Evolutionary conservation across 768 basidiomycete species (phyloP), one percentile per base, ranked within the genome.

Genomic region (Infundibulicybe gibba): DNA sequence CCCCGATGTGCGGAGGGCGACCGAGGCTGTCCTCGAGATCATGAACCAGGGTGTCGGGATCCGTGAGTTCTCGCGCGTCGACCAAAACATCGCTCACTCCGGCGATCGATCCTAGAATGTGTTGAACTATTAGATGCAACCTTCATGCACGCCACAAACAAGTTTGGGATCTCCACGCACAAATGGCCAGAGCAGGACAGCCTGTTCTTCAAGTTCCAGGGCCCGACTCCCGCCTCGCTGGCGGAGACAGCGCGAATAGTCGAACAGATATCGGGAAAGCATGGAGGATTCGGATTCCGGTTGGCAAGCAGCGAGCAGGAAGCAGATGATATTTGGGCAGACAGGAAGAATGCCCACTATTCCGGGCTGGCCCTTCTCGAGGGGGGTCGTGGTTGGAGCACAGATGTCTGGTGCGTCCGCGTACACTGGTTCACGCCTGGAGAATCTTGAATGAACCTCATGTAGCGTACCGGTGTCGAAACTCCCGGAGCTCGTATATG

Each of bases 201-300:
- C 16, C 72, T 95, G 10, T 90, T 92, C 69, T 87, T 95, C 76
- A 91, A 93, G 62, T 82, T 95, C 61, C 88, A 91, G 55, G 88
- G 88, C 10, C 75, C 83, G 8, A 77, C 82, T 1, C 66, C 70
- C 1, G 66, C 73, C 2, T 75, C 82, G 3, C 65, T 90, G n/a
- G 60, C 68, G 2, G 85, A 87, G 52, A 81, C 83, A 0, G 79
- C 83, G 0, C 65, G 68, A 5, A 70, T 84, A 13, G 81, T 85
- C 19, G 69, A 80, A 52, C 65, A 64, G 41, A 70, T 90, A 25
- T 73, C 79, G 8, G 70, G 74, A 60, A 79, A 76, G 57, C 75
- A 93, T 48, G 86, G 86, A 0, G 87, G 85, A 3, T 75, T 72
- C 8, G 76, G 79, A 4, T 88, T 89, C 49, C 68, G 77, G 53